phyloP scores from a whole-genome alignment of 2,329 filamentous ascomycete genomes.

The Monosporascus sp. region DNA sequence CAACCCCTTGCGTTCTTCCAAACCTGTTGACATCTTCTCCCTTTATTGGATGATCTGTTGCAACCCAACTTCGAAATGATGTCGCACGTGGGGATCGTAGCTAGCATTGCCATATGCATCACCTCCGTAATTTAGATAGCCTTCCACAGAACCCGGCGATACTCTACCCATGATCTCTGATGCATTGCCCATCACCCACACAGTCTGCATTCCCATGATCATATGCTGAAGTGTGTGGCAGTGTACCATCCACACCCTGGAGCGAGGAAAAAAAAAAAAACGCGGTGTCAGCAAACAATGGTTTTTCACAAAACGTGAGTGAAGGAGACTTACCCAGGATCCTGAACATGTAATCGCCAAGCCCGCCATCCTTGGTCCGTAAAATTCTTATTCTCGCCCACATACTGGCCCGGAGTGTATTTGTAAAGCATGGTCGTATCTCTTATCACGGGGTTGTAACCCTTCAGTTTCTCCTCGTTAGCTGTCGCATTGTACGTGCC shows the following conservation, averaged over 20 bases:
- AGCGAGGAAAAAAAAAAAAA: not conserved
- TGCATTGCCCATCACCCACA: conserved; percentile 32
- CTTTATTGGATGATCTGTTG: no score
- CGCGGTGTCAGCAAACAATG: no score
- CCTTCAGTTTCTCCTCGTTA: not conserved
- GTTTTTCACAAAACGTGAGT: no score
- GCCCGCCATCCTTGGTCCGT: conserved; percentile 43
- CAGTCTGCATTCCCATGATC: conserved; percentile 36
- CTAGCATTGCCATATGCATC: conserved; percentile 28
- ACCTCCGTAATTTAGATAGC: conserved; percentile 28
- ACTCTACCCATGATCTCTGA: conserved; percentile 18
- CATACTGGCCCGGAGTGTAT: conserved; percentile 31
- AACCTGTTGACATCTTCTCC: no score
- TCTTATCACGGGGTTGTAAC: conserved; percentile 31
- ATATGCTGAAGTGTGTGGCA: no score
- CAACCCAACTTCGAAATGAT: no score
- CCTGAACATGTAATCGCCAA: conserved; percentile 42
- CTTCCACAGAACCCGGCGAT: conserved; percentile 19
- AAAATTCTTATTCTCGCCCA: no score
- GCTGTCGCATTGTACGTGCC: not conserved
- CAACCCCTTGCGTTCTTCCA: no score
- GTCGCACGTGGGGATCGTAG: no score
- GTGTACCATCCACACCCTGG: no score
- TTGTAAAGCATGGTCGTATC: conserved; percentile 39
- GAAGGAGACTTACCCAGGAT: conserved; percentile 37